Base-by-base conservation (phyloP, 1,284 basidiomycete genomes). In the Austropuccinia psidii region DNA sequence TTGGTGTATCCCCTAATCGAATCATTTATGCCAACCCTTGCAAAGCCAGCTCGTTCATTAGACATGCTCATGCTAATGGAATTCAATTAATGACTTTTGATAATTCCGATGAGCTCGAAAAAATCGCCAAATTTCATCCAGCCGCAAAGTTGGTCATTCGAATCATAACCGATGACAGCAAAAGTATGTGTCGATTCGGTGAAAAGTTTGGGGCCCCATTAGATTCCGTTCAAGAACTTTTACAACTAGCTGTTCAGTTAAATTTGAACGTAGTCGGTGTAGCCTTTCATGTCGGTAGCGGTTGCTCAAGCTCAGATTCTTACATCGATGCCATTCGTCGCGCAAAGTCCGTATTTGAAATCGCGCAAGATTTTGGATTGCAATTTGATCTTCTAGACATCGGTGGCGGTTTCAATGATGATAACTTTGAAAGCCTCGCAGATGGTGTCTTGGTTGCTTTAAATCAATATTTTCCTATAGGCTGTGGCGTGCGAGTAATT, bases 21-120 rank as follows among this genome's bases (percentile, higher is more conserved):
- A 91, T 99, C 84, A 93, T 98, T 80, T 99, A 94, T 80, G 96
- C 96, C 77, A 99, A 98, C 83, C 96, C 96, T 0, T 98, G 95
- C 88, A 98, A 99, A 83, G 92, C 95, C 0, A 85, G 87, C 8
- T 95, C 92, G 8, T 97, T 96, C 82, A 87, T 98, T 77, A 90
- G 93, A 73, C 87, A 88, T 77, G 91, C 96, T 15, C 87, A 87
- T 43, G 86, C 85, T 76, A 82, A 85, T 33, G 89, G 89, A 29
- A 93, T 98, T 58, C 86, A 91, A 78, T 88, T 87, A 83, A 97
- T 97, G 91, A 98, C 95, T 0, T 98, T 99, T 80, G 96, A 99
- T 84, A 99, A 98, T 82, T 86, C 86, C 64, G 96, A 99, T 82
- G 96, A 99, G 81, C 84, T 99, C n/a, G 85, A 91, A 86, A 99